phyloP scores from a whole-genome alignment of 768 basidiomycete species.

The Mycena vulgaris region DNA sequence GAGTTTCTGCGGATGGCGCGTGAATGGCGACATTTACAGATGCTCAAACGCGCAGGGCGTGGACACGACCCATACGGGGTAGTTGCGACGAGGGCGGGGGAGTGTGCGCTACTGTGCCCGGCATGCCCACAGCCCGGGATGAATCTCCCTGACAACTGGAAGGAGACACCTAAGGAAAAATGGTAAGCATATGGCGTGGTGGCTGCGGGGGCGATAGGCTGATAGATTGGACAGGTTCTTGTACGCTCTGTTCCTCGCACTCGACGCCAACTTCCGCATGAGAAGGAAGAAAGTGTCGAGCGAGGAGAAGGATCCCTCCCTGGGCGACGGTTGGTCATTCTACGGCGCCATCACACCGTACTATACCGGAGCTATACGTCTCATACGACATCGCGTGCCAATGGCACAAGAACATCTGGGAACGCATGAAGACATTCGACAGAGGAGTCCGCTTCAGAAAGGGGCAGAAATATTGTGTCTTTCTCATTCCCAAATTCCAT shows the following conservation, averaged over 20 bases:
- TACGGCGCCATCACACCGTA: constrained; percentile 14
- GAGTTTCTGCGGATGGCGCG: too few species aligned
- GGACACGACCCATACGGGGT: constrained; percentile 1
- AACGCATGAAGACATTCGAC: too few species aligned
- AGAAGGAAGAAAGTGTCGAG: constrained; percentile 28
- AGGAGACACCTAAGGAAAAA: too few species aligned
- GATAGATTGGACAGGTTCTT: too few species aligned
- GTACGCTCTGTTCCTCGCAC: too few species aligned
- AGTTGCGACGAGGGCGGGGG: constrained; percentile 1
- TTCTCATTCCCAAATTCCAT: constrained; percentile 51
- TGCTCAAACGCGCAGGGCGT: too few species aligned
- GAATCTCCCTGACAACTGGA: constrained; percentile 38
- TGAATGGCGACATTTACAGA: too few species aligned
- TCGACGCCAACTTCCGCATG: too few species aligned
- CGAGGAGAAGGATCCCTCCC: constrained; percentile 30
- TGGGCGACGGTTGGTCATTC: constrained; percentile 34
- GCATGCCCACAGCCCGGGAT: constrained; percentile 46
- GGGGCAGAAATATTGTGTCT: not conserved
- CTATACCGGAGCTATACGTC: constrained; percentile 13
- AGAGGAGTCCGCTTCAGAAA: not conserved
- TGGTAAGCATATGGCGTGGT: constrained; percentile 6
- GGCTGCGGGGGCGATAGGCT: too few species aligned
- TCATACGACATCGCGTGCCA: constrained; percentile 52
- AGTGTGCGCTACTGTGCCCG: constrained; percentile 41
- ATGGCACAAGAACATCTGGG: too few species aligned